Evolutionary conservation across 1,139 yeast species (phyloP), one percentile per base, ranked within the genome.

Genomic region (Zygotorulaspora mrakii): DNA sequence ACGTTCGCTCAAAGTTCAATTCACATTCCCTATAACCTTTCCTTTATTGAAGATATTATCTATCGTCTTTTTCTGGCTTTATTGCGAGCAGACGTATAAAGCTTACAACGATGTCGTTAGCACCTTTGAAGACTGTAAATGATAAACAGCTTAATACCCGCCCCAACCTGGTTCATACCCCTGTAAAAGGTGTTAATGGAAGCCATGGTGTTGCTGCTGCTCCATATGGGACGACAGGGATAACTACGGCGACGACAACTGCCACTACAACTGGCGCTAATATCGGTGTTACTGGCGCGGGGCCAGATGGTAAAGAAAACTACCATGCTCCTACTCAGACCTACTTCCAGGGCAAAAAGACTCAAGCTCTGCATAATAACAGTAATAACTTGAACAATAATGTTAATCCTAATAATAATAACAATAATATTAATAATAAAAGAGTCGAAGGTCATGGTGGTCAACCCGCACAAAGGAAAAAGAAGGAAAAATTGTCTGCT

Each of bases 401-500:
- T n/a, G n/a, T n/a, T n/a, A n/a, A n/a, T n/a, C n/a, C n/a, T n/a
- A n/a, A 20, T 20, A 20, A 20, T 20, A 20, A 20, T 20, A 20
- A 20, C 9, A 20, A 20, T 20, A 20, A 20, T 20, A 45, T 52
- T 37, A 34, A 37, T 28, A 37, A 40, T 22, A 43, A 43, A 25
- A 38, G 44, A 11, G 28, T 32, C 21, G 52, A 55, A 14, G 48
- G 52, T 25, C 55, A 54, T 21, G 31, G 11, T 16, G 56, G 54
- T 28, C 59, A 53, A 35, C 59, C 57, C 14, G 54, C 52, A 14
- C 60, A 53, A 30, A 74, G 71, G 61, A 86, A 84, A 73, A 83
- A 82, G 71, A 86, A 83, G 66, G 95, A 86, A 62, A 88, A 88
- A 61, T 70, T 86, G 35, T 83, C 95, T 1, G 77, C 95, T 1